Base-by-base conservation (phyloP, 257 asterid species). In the Solanum rostratum region DNA sequence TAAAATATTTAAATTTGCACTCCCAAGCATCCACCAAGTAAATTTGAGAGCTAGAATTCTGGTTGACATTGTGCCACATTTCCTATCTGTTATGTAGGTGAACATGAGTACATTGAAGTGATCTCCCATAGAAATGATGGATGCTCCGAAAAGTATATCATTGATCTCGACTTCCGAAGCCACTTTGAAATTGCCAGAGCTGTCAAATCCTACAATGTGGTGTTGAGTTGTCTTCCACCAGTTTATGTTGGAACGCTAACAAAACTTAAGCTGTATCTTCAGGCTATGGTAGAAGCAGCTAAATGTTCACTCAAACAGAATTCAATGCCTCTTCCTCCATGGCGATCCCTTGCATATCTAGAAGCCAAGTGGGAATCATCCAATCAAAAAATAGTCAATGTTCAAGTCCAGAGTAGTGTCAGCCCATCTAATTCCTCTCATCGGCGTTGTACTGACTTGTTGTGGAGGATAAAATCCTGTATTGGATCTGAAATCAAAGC, bases 151-250 rank as follows among this genome's bases (percentile, higher is more conserved):
- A 85, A 88, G 70, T 89, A 87, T 81, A 87, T 91, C 83, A 88
- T 91, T 18, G 92, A 91, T 73, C 71, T 91, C 1, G 93, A 91
- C 91, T 89, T 91, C 65, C 85, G 91, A 79, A 89, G 93, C 81
- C 89, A 91, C 86, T 91, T 91, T 86, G 92, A 91, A 66, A 91
- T 91, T n/a, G 93, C 93, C 2, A 85, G 93, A 81, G 92, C 93
- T n/a, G 87, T 89, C 81, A 89, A 87, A 84, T 80, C 89, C 10
- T 91, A 89, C 83, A 78, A 80, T 22, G 81, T 66, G n/a, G 88
- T 87, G 7, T 43, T 88, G 88, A 80, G 37, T 53, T 86, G 87
- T 76, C 89, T 91, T 80, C 92, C 93, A 0, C 43, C 89, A 11
- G 86, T 89, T 29, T 91, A 82, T 5, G 83, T 91, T 43, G 93